phyloP scores from a whole-genome alignment of 2,329 filamentous ascomycete species.

The Ceratocystis smalleyi region DNA sequence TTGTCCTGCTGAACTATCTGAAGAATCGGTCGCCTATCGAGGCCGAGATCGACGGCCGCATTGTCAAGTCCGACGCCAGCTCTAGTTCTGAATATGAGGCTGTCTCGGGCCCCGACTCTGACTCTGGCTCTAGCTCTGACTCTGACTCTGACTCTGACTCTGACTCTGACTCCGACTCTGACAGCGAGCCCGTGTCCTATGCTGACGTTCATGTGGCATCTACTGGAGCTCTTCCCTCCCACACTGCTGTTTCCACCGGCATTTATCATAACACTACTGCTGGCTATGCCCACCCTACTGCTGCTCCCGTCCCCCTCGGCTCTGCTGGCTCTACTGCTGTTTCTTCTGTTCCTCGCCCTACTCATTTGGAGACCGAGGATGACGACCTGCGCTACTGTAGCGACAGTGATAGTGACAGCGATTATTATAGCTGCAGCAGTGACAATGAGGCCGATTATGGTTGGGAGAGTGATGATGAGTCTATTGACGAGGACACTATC shows the following conservation, averaged over 20 bases:
- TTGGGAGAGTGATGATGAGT: background rate
- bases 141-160: background rate
- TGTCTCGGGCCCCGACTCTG: background rate
- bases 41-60: constrained; percentile 34
- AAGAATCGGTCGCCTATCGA: constrained; percentile 33
- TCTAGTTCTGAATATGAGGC: background rate
- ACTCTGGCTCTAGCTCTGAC: background rate
- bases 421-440: background rate
- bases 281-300: background rate
- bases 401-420: background rate
- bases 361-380: background rate
- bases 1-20: constrained; percentile 39
- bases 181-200: background rate
- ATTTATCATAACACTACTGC: background rate
- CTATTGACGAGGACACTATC: background rate
- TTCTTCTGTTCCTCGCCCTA: background rate
- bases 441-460: background rate
- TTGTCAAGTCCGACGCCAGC: constrained; percentile 19
- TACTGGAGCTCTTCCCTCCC: background rate
- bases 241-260: background rate
- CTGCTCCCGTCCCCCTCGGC: background rate
- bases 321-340: background rate
- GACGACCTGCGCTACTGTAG: background rate
- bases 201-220: background rate
- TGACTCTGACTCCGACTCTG: background rate